A percentile compares a stretch with the other conserved stretches of the same genome.
These are phyloP conservation scores for Begonia fuchsioides DNA, from an alignment of 306 rosid genomes.

Conservation along the genomic window DNA sequence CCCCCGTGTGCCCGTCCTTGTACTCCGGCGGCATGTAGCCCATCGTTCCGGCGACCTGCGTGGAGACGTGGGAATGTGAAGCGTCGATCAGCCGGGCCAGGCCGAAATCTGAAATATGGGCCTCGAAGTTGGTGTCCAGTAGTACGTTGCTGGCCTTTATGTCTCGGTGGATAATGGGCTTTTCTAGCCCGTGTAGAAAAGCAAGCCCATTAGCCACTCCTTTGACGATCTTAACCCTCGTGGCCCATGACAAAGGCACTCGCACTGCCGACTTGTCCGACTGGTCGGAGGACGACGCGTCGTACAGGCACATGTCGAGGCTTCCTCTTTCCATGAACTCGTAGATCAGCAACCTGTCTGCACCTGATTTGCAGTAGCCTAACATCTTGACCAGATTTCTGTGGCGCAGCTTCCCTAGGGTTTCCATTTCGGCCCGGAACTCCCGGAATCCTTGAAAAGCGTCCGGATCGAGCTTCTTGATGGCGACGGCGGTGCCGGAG, in stretches of 20 bases:
- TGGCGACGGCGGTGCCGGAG: conserved; percentile 53
- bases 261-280: conserved; percentile 4
- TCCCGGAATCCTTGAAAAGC: conserved; percentile 96
- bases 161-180: conserved; percentile 74
- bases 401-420: conserved; percentile 56
- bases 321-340: conserved; percentile 62
- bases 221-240: conserved; percentile 31
- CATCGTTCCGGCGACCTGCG: conserved; percentile 72
- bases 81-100: conserved; percentile 53
- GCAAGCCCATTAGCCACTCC: conserved; percentile 66
- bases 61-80: conserved; percentile 51
- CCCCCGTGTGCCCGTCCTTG: conserved; percentile 35
- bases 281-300: conserved; percentile 12
- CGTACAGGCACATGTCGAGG: conserved; percentile 73
- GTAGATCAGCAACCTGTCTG: conserved; percentile 58
- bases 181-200: conserved; percentile 40
- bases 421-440: conserved; percentile 89
- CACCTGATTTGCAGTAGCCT: conserved; percentile 61
- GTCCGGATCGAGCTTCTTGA: conserved; percentile 65
- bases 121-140: conserved; percentile 41
- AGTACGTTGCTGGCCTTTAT: conserved; percentile 73
- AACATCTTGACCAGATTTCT: conserved; percentile 55
- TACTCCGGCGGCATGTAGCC: conserved; percentile 99
- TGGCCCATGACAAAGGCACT: conserved; percentile 42
- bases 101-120: conserved; percentile 90